Conservation (phyloP, 208 protist genomes). For the Porcisia hertigi region DNA sequence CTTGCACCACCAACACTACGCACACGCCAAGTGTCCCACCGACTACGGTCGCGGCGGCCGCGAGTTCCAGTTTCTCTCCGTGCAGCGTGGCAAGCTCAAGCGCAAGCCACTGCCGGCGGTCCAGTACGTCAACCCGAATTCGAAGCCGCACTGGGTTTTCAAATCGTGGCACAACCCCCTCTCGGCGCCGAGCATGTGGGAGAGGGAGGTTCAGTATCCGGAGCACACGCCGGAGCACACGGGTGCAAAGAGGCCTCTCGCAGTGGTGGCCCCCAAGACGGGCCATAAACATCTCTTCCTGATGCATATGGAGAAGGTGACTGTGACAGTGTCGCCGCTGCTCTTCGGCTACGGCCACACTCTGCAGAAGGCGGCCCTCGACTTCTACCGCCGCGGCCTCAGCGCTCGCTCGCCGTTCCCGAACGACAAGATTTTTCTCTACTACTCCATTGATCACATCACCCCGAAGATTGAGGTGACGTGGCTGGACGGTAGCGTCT, state of each 20-base stretch:
- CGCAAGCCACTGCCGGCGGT: conserved; percentile 81
- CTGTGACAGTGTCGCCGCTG: conserved; percentile 82
- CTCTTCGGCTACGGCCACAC: conserved; percentile 88
- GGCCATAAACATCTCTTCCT: conserved; percentile 81
- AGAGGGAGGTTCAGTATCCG: conserved; percentile 89
- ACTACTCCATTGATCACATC: conserved; percentile 85
- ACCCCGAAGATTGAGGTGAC: conserved; percentile 90
- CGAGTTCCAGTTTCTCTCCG: conserved; percentile 81
- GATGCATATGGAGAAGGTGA: conserved; percentile 91
- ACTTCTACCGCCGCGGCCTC: conserved; percentile 89
- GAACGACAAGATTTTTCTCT: conserved; percentile 88
- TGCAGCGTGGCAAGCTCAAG: conserved; percentile 69
- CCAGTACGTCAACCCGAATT: conserved; percentile 74
- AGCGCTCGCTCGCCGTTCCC: conserved; percentile 79
- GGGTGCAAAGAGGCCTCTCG: conserved; percentile 80
- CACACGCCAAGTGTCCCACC: conserved; percentile 88
- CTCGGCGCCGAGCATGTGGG: conserved; percentile 78
- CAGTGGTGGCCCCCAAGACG: conserved; percentile 80
- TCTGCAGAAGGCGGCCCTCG: conserved; percentile 79
- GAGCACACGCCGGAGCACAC: conserved; percentile 90
- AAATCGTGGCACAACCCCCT: conserved; percentile 92
- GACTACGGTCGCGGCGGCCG: conserved; percentile 89
- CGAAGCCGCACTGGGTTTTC: conserved; percentile 88
- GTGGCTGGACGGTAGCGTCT: conserved; percentile 86
- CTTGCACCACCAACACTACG: conserved; percentile 91